Evolutionary conservation across 225 moss, liverwort and hornwort species (phyloP), one percentile per base, ranked within the genome.

Genomic region (Climacium dendroides): DNA sequence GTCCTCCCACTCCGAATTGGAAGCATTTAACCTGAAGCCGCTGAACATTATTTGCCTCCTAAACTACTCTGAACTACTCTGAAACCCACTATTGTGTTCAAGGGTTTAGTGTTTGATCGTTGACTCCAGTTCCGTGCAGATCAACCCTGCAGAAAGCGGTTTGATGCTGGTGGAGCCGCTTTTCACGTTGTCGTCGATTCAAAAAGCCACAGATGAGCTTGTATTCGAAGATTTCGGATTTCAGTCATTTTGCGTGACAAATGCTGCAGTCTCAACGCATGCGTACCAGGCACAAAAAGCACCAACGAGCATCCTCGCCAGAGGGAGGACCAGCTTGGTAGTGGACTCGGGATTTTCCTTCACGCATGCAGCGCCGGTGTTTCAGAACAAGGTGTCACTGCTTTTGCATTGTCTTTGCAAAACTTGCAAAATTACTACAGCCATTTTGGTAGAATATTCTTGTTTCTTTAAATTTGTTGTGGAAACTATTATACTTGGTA

Each of bases 191-290:
- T 90, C 96, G n/a, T 95, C 99, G 39, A 96, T 97, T 74, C 99
- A 99, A 30, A 95, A 93, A 88, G 84, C 91, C 10, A 96, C 97
- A 15, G 97, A 99, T 81, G 99, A 99, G 88, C 94, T 99, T 17
- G 88, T 99, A 39, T 99, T 99, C 48, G 99, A 99, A 83, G 99
- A 99, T 77, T 95, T 99, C 59, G 99, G 99, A 18, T 99, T 99
- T 79, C 97, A 94, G 86, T 95, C 96, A 45, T 92, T 99, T 32
- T 98, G 94, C 62, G 94, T 95, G 32, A 93, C 91, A 30, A 98
- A 96, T 53, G 86, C 96, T 58, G 96, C 98, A 16, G 98, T 94
- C 63, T 95, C 96, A 26, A 94, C 95, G 53, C 96, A 99, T 80
- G 91, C 93, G 23, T 97, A 94, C 72, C 95, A 96, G 81, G 94